Evolutionary conservation across 2,329 filamentous ascomycete species (phyloP).

Genomic region (Ophiostoma fasciatum): DNA sequence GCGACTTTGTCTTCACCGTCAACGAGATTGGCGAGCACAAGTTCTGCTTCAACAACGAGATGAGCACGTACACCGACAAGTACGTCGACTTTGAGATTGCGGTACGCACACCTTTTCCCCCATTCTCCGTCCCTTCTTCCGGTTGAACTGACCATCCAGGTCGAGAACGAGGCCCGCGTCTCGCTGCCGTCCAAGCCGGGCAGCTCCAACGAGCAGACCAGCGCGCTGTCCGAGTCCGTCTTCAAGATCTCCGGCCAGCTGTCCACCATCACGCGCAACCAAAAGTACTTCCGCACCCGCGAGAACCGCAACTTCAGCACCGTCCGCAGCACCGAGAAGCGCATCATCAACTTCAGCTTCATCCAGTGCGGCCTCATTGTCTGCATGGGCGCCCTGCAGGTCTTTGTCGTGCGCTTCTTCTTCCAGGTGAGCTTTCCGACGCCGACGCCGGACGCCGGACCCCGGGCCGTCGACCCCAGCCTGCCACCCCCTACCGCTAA

Average conservation of each 20-base stretch:
- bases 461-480: no score
- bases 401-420: constrained; percentile 96
- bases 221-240: constrained; percentile 79
- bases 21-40: constrained; percentile 77
- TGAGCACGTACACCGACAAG: constrained; percentile 97
- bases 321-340: constrained; percentile 83
- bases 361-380: constrained; percentile 86
- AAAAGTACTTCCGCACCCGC: constrained; percentile 98
- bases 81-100: constrained; percentile 96
- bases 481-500: no score
- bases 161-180: constrained; percentile 78
- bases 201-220: constrained; percentile 76
- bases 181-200: constrained; percentile 80
- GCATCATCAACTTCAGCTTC: constrained; percentile 95
- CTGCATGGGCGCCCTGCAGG: constrained; percentile 89
- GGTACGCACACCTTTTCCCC: constrained; percentile 33
- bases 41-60: constrained; percentile 98
- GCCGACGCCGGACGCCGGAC: no score
- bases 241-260: constrained; percentile 88
- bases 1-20: constrained; percentile 95
- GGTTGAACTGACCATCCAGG: constrained; percentile 33
- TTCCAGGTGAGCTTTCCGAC: no score
- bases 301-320: constrained; percentile 99
- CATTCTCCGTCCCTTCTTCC: not conserved
- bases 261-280: constrained; percentile 88